phyloP scores from a whole-genome alignment of 768 basidiomycete genomes.

The Leccinum variicolor region DNA sequence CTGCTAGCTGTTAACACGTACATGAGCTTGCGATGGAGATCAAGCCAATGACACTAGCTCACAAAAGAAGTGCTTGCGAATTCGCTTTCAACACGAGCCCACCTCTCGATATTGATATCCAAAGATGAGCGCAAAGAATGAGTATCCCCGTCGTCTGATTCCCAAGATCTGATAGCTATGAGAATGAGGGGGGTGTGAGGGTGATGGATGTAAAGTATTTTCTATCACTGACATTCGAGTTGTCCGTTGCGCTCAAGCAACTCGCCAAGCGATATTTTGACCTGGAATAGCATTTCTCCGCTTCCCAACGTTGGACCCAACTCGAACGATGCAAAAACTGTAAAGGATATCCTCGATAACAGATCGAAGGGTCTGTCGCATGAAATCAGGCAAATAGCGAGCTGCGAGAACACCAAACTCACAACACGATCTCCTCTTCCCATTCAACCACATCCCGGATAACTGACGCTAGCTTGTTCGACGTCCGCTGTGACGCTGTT shows the following conservation, averaged over 20 bases:
- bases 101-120: background rate
- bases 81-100: background rate
- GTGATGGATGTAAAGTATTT: background rate
- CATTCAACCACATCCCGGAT: background rate
- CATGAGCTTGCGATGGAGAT: background rate
- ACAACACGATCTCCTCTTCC: background rate
- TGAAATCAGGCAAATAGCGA: background rate
- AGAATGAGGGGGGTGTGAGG: background rate
- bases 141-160: background rate
- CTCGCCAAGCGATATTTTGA: background rate
- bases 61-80: background rate
- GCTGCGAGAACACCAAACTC: background rate
- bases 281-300: slow-evolving; percentile 1
- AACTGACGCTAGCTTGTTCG: background rate
- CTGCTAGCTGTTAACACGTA: background rate
- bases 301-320: background rate
- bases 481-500: background rate
- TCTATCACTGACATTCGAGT: background rate
- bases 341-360: background rate
- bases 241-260: background rate
- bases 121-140: background rate
- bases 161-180: background rate
- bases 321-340: slow-evolving; percentile 5
- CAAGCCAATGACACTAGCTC: background rate
- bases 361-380: background rate